Conservation (phyloP, 108 stramenopile genomes). For the Cylindrotheca fusiformis region DNA sequence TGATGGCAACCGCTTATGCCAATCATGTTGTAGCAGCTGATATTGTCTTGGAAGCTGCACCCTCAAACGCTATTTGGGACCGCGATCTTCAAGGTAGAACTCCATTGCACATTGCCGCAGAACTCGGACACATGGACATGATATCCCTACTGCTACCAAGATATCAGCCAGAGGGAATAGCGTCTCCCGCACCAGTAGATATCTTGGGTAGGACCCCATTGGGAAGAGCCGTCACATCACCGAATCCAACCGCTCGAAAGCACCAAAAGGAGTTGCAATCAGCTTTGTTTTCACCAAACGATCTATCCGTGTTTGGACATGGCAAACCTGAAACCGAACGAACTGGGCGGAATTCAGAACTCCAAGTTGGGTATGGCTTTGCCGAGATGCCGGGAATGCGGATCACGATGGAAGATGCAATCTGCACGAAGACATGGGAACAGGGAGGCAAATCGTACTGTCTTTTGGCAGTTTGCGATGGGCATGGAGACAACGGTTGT, state of each 20-base stretch:
- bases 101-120: conserved; percentile 81
- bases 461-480: conserved; percentile 91
- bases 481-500: conserved; percentile 78
- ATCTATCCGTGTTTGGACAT: conserved; percentile 57
- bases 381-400: conserved; percentile 85
- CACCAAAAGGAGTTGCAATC: conserved; percentile 41
- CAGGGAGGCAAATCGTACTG: conserved; percentile 9
- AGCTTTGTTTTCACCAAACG: conserved; percentile 52
- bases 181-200: conserved; percentile 47
- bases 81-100: conserved; percentile 69
- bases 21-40: conserved; percentile 27
- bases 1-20: conserved; percentile 60
- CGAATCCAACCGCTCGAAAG: conserved; percentile 42
- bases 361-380: conserved; percentile 51
- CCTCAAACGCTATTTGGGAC: conserved; percentile 13
- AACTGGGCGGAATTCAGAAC: neutral
- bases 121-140: conserved; percentile 56
- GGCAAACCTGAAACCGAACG: conserved; percentile 42
- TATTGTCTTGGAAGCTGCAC: conserved; percentile 27
- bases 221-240: conserved; percentile 57
- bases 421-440: conserved; percentile 31
- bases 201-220: conserved; percentile 64
- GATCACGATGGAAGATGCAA: conserved; percentile 89
- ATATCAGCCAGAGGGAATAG: conserved; percentile 12
- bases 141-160: conserved; percentile 38